Evolutionary conservation across 2,329 filamentous ascomycete species (phyloP), one percentile per base, ranked within the genome.

Genomic region (Fusarium nisikadoi): DNA sequence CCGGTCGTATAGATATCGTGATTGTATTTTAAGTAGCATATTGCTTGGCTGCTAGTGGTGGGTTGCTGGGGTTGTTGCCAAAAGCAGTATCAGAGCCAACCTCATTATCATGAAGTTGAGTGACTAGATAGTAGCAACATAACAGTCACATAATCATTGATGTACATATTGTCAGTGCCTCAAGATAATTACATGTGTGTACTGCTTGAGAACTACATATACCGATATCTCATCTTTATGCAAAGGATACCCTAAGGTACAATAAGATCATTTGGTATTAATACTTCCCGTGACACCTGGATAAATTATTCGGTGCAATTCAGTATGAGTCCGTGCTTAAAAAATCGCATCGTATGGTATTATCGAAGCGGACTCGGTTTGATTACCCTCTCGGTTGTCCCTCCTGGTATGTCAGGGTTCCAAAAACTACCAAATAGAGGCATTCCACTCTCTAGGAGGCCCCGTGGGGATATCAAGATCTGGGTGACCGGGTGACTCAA

Each of bases 301-400:
- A 33, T 72, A 73, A 72, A 73, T 67, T 67, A 66, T 68, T 72
- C 70, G 70, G 61, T 36, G 54, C 45, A 20, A 23, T 9, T 25
- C 5, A 35, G 23, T 36, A 63, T 25, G 31, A 62, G 70, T 10
- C 31, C 23, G 33, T 35, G 23, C n/a, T 45, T 58, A 35, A 43
- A 43, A 52, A 35, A 67, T 33, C 38, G 50, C 46, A 49, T 50
- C 23, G 25, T n/a, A 38, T 43, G 25, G 33, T 8, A 31, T 31
- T 20, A 45, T 38, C 29, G 25, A 53, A 29, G 39, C 49, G 53
- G 53, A 29, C 39, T 60, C 43, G 47, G 47, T 45, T 43, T 53
- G 55, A 45, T 38, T 55, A 16, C 41, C 47, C 55, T 53, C n/a
- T 53, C 27, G 19, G 39, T 11, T 12, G 29, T 29, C 42, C n/a